Percentiles rank a stretch among this genome's conserved stretches.
Conservation (phyloP, 2,329 filamentous ascomycete species). For the Pezicula rhizophila region DNA sequence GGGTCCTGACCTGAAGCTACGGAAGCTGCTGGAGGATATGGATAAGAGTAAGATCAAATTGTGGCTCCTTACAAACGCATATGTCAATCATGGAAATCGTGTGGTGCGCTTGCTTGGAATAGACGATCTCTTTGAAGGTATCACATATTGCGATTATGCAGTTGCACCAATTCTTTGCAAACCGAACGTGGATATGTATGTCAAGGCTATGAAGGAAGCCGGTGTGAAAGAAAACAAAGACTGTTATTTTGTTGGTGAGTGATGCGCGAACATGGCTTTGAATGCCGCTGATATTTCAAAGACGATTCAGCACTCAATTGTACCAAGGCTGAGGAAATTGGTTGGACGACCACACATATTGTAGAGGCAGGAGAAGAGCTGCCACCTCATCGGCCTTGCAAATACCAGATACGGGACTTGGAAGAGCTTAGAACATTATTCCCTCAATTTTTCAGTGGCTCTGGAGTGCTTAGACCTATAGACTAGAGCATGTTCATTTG, state of each 20-base stretch:
- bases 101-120: slow-evolving; percentile 77
- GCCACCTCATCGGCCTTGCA: slow-evolving; percentile 59
- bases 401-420: slow-evolving; percentile 70
- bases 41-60: slow-evolving; percentile 77
- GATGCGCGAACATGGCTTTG: background rate
- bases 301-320: slow-evolving; percentile 88
- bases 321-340: slow-evolving; percentile 66
- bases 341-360: slow-evolving; percentile 82
- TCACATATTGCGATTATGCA: slow-evolving; percentile 90
- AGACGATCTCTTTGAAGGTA: slow-evolving; percentile 86
- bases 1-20: slow-evolving; percentile 68
- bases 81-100: slow-evolving; percentile 77
- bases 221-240: slow-evolving; percentile 60
- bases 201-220: slow-evolving; percentile 83
- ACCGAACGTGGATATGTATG: slow-evolving; percentile 74
- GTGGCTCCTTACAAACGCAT: slow-evolving; percentile 97
- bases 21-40: slow-evolving; percentile 72
- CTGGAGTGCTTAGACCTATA: background rate
- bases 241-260: slow-evolving; percentile 89
- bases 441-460: slow-evolving; percentile 75
- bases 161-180: slow-evolving; percentile 75
- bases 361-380: slow-evolving; percentile 67
- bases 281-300: slow-evolving; percentile 27
- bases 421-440: slow-evolving; percentile 71
- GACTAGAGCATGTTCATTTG: background rate